phyloP scores from a whole-genome alignment of 2,329 filamentous ascomycete genomes.

The Ophiocordyceps camponoti-leonardi region DNA sequence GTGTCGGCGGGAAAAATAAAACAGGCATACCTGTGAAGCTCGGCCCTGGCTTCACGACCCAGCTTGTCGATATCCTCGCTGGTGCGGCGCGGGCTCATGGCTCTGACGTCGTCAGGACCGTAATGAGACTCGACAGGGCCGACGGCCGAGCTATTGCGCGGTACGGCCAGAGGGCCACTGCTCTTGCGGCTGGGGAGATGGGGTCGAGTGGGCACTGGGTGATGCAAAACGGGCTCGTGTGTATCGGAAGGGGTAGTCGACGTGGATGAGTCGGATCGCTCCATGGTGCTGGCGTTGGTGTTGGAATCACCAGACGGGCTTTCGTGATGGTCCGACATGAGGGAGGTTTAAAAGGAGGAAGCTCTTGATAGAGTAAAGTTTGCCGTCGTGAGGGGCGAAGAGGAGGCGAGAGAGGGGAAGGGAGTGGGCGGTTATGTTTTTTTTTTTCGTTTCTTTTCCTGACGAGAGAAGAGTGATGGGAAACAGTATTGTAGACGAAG shows the following conservation, averaged over 20 bases:
- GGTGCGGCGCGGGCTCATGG: constrained; percentile 86
- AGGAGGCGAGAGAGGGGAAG: not conserved
- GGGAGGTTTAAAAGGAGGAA: not conserved
- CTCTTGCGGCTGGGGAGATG: constrained; percentile 57
- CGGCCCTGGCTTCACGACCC: constrained; percentile 61
- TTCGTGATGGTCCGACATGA: constrained; percentile 10
- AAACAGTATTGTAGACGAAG: not conserved
- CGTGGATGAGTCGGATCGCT: constrained; percentile 19
- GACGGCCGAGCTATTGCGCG: constrained; percentile 56
- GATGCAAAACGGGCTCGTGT: constrained; percentile 24
- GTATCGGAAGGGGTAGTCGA: constrained; percentile 17
- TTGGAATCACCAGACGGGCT: constrained; percentile 7
- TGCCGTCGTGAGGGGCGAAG: not conserved
- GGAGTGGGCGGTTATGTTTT: too few species aligned
- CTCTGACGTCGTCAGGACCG: constrained; percentile 73
- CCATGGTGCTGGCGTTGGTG: constrained; percentile 15
- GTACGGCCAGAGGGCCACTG: constrained; percentile 69
- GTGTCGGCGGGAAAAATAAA: not conserved
- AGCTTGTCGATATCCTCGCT: constrained; percentile 82
- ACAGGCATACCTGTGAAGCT: constrained; percentile 35
- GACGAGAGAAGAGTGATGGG: not conserved
- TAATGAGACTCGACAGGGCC: constrained; percentile 59
- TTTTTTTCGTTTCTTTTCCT: too few species aligned
- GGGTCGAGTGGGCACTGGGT: constrained; percentile 41
- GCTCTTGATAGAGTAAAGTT: not conserved